These are phyloP conservation scores for Cenococcum geophilum DNA, from an alignment of 495 filamentous ascomycete species.

Conservation along the genomic window DNA sequence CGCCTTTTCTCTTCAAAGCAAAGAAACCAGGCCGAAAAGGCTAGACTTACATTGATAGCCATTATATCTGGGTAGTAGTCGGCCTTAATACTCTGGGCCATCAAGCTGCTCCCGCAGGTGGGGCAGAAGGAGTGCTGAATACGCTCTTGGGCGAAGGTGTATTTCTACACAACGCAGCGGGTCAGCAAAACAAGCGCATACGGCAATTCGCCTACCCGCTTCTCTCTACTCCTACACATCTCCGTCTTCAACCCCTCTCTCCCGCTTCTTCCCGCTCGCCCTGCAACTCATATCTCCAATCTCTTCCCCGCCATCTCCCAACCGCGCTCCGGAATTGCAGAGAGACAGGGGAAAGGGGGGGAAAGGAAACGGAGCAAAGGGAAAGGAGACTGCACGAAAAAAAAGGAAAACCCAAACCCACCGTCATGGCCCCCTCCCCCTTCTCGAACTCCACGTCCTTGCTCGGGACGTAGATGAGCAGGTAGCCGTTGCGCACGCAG, in stretches of 20 bases:
- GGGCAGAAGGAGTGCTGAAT: constrained; percentile 43
- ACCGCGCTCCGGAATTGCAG: too few species aligned
- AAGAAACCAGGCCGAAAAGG: neutral
- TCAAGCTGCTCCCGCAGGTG: constrained; percentile 41
- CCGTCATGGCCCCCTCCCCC: constrained; percentile 18
- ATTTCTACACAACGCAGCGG: too few species aligned
- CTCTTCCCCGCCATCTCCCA: too few species aligned
- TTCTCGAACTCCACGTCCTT: constrained; percentile 31
- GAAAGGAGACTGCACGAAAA: neutral
- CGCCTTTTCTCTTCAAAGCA: too few species aligned
- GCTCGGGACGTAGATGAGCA: constrained; percentile 39
- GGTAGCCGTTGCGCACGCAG: constrained; percentile 42
- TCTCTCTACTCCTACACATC: neutral
- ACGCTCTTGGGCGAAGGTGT: constrained; percentile 38
- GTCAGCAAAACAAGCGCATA: too few species aligned
- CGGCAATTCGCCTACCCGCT: neutral
- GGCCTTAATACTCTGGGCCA: constrained; percentile 32
- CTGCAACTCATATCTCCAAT: too few species aligned
- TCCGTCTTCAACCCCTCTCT: neutral
- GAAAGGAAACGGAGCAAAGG: neutral
- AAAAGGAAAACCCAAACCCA: constrained; percentile 13
- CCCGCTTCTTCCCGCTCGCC: too few species aligned
- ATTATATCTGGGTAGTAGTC: constrained; percentile 31
- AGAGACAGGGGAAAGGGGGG: neutral
- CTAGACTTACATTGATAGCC: constrained; percentile 40